Evolutionary conservation across 108 stramenopile species (phyloP), one percentile per base, ranked within the genome.

Genomic region (Nitzschia palea): DNA sequence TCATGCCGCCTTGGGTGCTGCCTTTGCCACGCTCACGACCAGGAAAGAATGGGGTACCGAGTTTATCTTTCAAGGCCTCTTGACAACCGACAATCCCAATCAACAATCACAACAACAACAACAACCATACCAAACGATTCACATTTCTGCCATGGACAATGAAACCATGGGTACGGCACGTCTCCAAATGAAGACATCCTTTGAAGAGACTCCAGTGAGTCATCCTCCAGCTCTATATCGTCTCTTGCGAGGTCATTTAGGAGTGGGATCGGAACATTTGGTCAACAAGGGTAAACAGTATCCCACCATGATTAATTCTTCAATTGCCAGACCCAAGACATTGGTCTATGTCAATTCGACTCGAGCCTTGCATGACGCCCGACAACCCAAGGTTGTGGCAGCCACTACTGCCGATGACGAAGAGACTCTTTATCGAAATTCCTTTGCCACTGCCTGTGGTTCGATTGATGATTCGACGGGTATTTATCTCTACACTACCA

Each of bases 1-100:
- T 34, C 83, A 92, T 77, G 90, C 87, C 26, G 87, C 87, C 44
- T 77, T 91, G 58, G 90, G 86, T 30, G 87, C 73, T 2, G 74
- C 75, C 3, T 35, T 65, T 45, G 63, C 54, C 4, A n/a, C 20
- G 22, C 4, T 20, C 15, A 48, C 9, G 8, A 4, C 17, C 4
- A 8, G 4, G 9, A 48, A 4, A 5, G 55, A 28, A 4, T n/a
- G n/a, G n/a, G 29, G 5, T 15, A 40, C 33, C 32, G 26, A 14
- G 25, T 55, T 14, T 4, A 25, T 29, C 4, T 59, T 35, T 59
- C 36, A 18, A 48, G 22, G 47, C 47, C 4, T 20, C 15, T n/a
- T 48, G 18, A 10, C 22, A 20, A n/a, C n/a, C n/a, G n/a, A n/a
- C 42, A 43, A 43, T 15, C 40, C 40, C 6, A 43, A 61, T 17